phyloP scores from a whole-genome alignment of 306 rosid genomes.

The Luffa aegyptiaca region DNA sequence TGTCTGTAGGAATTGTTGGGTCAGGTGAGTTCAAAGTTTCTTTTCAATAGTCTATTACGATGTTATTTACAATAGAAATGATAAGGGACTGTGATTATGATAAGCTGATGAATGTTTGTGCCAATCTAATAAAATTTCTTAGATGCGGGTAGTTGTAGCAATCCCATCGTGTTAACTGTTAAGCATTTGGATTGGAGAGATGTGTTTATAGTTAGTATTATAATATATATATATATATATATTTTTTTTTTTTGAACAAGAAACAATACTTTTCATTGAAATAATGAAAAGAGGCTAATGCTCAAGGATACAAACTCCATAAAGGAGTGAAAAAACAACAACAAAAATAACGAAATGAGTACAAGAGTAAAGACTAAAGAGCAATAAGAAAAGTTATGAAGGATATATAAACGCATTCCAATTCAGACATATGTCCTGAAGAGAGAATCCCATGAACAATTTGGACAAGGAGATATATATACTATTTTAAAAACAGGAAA shows the following conservation, averaged over 20 bases:
- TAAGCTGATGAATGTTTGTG: neutral
- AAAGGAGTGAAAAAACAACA: too few species aligned
- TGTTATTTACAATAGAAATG: neutral
- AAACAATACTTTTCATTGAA: too few species aligned
- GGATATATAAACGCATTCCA: too few species aligned
- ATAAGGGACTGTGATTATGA: neutral
- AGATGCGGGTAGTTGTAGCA: neutral
- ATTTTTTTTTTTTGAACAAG: too few species aligned
- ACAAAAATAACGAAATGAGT: too few species aligned
- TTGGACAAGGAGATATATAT: too few species aligned
- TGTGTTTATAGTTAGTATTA: neutral
- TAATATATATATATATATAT: neutral
- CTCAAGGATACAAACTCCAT: too few species aligned
- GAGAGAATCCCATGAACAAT: too few species aligned
- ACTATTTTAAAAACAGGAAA: neutral
- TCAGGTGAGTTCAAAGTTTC: slow-evolving; percentile 47
- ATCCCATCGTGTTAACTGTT: neutral
- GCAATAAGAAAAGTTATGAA: too few species aligned
- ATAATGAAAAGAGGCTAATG: too few species aligned
- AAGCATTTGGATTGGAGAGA: neutral
- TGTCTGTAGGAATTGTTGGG: slow-evolving; percentile 98
- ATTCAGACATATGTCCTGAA: too few species aligned
- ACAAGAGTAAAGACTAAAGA: too few species aligned
- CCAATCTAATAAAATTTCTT: neutral
- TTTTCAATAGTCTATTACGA: neutral